Conservation (phyloP, 208 protist species). For the Leptomonas seymouri region DNA sequence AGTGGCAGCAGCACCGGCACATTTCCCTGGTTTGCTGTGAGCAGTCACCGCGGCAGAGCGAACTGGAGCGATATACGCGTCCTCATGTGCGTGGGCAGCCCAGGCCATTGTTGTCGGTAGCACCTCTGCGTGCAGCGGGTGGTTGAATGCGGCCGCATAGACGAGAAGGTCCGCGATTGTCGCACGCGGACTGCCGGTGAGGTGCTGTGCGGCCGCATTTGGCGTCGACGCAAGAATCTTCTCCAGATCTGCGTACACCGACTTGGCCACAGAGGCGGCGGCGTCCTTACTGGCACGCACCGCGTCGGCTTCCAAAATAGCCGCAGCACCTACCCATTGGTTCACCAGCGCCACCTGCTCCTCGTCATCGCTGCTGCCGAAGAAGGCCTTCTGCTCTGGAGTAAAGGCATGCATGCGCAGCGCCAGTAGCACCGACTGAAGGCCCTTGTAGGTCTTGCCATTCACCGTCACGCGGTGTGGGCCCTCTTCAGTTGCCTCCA, state of each 20-base stretch:
- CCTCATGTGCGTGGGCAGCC: conserved; percentile 41
- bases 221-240: conserved; percentile 31
- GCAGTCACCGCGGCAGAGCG: conserved; percentile 20
- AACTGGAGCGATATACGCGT: conserved; percentile 49
- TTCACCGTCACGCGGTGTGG: conserved; percentile 32
- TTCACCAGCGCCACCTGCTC: conserved; percentile 45
- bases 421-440: conserved; percentile 39
- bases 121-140: conserved; percentile 35
- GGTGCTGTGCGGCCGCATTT: conserved; percentile 33
- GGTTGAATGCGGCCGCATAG: conserved; percentile 61
- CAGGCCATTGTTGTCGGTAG: conserved; percentile 44
- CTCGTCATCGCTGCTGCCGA: conserved; percentile 38
- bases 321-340: conserved; percentile 57
- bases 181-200: conserved; percentile 51
- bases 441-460: conserved; percentile 30
- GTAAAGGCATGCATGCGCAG: conserved; percentile 32
- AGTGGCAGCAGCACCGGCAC: not conserved
- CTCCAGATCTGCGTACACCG: conserved; percentile 59
- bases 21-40: conserved; percentile 1
- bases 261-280: conserved; percentile 37
- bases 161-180: conserved; percentile 79
- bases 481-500: conserved; percentile 24
- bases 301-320: conserved; percentile 36
- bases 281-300: conserved; percentile 16
- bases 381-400: conserved; percentile 34